Base-by-base conservation (phyloP, 352 stramenopile species). In the Hyaloperonospora brassicae region DNA sequence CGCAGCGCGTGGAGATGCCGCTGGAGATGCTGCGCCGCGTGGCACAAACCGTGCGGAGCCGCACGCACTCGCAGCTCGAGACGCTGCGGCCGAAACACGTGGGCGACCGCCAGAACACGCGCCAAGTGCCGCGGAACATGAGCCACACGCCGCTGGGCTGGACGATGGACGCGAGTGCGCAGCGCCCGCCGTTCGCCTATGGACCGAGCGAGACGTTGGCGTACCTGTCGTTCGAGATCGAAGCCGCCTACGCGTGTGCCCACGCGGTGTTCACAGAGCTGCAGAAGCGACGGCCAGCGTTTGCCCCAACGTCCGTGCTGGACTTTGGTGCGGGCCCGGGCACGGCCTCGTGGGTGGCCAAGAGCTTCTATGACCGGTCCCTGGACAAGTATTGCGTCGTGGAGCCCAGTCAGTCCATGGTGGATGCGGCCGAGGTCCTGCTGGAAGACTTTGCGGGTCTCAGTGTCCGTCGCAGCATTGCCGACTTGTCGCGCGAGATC, bases 331-430 rank as follows among this genome's bases (percentile, higher is more conserved):
- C 81, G 0, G 84, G 84, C 0, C 82, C 81, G 0, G 84, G 84
- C 2, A 92, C 79, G 5, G 76, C 79, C 0, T 84, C 77, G 2
- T 94, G 84, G 84, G 84, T 75, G 38, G 78, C 79, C 11, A 87
- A 86, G 34, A 62, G 83, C 21, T 81, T 89, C 38, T 94, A 73
- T 30, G 67, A 70, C 22, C 64, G 82, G 5, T 80, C 76, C 38
- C 47, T 92, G 36, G 57, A 67, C 22, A 72, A 74, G 23, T 92
- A 87, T 47, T 78, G 81, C 23, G 61, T 94, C 14, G 67, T 94
- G 41, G 84, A 94, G 54, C 80, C 84, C 34, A 92, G 81, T 47
- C 84, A 94, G 54, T 90, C 81, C 35, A 94, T 94, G 84, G 61
- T 88, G 25, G 81, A 94, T 57, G 84, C 83, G 0, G 77, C 80